Base-by-base conservation (phyloP, 164 flowering plant genomes). In the grape (Vitis vinifera) region DNA sequence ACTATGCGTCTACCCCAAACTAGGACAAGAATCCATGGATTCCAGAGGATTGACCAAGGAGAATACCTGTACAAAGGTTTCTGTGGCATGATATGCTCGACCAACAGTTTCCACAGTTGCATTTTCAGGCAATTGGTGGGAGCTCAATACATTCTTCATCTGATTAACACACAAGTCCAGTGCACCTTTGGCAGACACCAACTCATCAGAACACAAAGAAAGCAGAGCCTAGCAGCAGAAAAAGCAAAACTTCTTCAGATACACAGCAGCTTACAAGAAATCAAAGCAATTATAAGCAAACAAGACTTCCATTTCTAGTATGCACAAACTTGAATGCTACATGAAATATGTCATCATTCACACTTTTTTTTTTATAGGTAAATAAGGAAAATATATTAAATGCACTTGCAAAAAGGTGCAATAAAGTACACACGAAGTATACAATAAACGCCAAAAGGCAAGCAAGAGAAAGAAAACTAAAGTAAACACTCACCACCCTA, bases 71-170 rank as follows among this genome's bases (percentile, higher is more conserved):
- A 91, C 97, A 86, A 91, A 88, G 75, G 91, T 86, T 81, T 96
- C 99, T 9, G 97, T 96, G 56, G 95, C 99, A 84, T 88, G 97
- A 82, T 92, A 96, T 72, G 97, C 99, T 59, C 93, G 85, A 19
- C 97, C 97, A 66, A 96, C 80, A 66, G 77, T 85, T 84, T 96
- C 99, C 89, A 91, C 86, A 16, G 97, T 86, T 76, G 99, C 88
- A 83, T 85, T 85, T 69, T 88, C 87, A 44, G 98, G 97, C 72
- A 96, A 71, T 69, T 91, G 92, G 65, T 86, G 90, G 68, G 87
- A 84, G 78, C 91, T 86, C 79, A 96, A 78, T 13, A 93, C 85
- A 73, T 76, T 89, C 76, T 83, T 91, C 97, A 96, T 93, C 78
- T 96, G 98, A 78, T 79, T 83, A 64, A 85, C 74, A 74, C 97